Evolutionary conservation across 805 yeast genomes (phyloP).

Genomic region (Kluyveromyces dobzhanskii): DNA sequence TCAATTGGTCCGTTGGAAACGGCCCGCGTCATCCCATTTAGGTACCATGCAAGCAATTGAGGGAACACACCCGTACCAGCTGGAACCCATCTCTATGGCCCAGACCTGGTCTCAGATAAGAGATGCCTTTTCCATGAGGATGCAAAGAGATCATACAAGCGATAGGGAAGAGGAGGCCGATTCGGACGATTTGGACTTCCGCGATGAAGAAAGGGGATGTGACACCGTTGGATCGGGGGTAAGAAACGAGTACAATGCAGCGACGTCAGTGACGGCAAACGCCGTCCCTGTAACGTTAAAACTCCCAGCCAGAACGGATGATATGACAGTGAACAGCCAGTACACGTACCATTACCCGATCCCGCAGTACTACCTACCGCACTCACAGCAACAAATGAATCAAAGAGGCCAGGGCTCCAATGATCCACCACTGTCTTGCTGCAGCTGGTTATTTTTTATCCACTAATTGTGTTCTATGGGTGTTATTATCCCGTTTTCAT

Average conservation of each 20-base stretch:
- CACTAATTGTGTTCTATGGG: too few species aligned
- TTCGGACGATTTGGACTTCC: background rate
- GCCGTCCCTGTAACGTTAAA: conserved; percentile 2
- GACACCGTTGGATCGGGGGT: background rate
- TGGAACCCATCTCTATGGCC: conserved; percentile 3
- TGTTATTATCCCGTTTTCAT: too few species aligned
- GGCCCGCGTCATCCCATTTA: conserved; percentile 17
- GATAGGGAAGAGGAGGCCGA: background rate
- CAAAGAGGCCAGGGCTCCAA: too few species aligned
- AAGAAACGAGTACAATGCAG: background rate
- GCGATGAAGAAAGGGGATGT: too few species aligned
- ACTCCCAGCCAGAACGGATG: background rate
- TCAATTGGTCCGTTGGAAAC: conserved; percentile 22
- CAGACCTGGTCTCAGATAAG: conserved; percentile 3
- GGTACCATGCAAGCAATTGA: conserved; percentile 21
- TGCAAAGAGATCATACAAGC: background rate
- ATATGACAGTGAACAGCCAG: background rate
- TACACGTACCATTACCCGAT: conserved; percentile 8
- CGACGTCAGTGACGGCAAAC: background rate
- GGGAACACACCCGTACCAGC: conserved; percentile 25
- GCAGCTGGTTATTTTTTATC: background rate
- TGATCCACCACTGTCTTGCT: background rate
- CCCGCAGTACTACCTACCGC: conserved; percentile 8
- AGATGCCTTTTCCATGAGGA: background rate
- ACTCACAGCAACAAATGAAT: background rate